These are phyloP conservation scores for Rhizopus delemar DNA, from an alignment of 371 early-diverging fungal species.

Conservation along the genomic window DNA sequence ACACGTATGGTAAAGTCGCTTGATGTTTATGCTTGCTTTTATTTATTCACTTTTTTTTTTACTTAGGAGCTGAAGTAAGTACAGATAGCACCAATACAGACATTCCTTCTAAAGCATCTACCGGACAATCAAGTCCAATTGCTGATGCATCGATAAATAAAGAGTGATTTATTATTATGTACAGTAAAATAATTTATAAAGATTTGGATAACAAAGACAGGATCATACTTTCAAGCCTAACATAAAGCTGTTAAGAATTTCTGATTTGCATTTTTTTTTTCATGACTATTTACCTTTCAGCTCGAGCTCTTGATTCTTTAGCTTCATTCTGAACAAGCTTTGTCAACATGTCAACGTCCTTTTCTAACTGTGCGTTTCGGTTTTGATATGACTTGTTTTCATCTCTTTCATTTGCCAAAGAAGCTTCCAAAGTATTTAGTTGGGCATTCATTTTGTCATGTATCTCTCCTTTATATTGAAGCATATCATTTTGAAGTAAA, in stretches of 20 bases:
- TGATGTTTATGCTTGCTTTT: too few species aligned
- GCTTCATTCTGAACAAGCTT: slow-evolving; percentile 26
- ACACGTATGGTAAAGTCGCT: slow-evolving; percentile 37
- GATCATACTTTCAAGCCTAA: slow-evolving; percentile 14
- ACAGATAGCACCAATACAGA: too few species aligned
- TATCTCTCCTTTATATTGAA: slow-evolving; percentile 8
- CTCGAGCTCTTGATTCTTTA: slow-evolving; percentile 26
- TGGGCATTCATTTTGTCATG: slow-evolving; percentile 17
- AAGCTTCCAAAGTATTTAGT: background rate
- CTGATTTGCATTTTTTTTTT: background rate
- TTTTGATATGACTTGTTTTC: slow-evolving; percentile 18
- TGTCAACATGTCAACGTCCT: slow-evolving; percentile 21
- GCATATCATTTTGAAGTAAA: slow-evolving; percentile 7
- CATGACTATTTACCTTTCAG: slow-evolving; percentile 20
- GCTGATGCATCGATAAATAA: slow-evolving; percentile 3
- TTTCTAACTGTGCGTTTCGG: slow-evolving; percentile 16
- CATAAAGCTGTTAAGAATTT: background rate
- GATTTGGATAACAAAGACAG: slow-evolving; percentile 6
- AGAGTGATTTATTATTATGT: background rate
- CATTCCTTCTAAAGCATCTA: background rate
- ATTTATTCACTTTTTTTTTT: too few species aligned
- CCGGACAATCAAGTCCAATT: slow-evolving; percentile 10
- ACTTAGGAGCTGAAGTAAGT: too few species aligned
- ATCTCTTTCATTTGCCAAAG: slow-evolving; percentile 13
- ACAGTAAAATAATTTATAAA: background rate